phyloP scores from a whole-genome alignment of 108 stramenopile genomes.

The Pseudonitzschia multiseries region DNA sequence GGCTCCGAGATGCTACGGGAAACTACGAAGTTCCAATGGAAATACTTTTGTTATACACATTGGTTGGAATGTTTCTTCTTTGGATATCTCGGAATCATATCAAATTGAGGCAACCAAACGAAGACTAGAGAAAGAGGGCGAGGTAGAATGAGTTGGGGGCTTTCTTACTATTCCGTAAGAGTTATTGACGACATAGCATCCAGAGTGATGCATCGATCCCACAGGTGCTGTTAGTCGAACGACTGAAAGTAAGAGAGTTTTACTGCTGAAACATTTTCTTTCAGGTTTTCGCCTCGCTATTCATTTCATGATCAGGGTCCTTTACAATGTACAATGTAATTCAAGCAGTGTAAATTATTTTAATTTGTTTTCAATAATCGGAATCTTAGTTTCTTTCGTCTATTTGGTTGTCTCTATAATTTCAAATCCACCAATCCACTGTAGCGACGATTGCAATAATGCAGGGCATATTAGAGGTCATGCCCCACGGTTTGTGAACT shows the following conservation, averaged over 20 bases:
- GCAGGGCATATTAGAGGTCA: no score
- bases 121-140: neutral
- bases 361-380: neutral
- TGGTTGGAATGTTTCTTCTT: conserved; percentile 1
- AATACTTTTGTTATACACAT: neutral
- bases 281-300: no score
- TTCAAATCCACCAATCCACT: no score
- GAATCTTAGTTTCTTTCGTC: neutral
- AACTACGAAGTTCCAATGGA: conserved; percentile 11
- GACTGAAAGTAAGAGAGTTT: no score
- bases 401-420: neutral
- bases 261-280: no score
- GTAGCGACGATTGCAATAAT: no score
- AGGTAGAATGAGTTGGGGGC: neutral
- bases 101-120: neutral
- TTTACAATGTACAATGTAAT: neutral
- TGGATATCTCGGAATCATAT: conserved; percentile 4
- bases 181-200: no score
- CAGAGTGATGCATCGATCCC: no score
- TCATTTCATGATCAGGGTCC: neutral
- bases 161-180: neutral
- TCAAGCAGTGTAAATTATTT: neutral
- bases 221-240: no score
- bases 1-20: conserved; percentile 6
- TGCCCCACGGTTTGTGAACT: no score